phyloP scores from a whole-genome alignment of 768 basidiomycete species.

The Pleurotus salmoneostramineus region DNA sequence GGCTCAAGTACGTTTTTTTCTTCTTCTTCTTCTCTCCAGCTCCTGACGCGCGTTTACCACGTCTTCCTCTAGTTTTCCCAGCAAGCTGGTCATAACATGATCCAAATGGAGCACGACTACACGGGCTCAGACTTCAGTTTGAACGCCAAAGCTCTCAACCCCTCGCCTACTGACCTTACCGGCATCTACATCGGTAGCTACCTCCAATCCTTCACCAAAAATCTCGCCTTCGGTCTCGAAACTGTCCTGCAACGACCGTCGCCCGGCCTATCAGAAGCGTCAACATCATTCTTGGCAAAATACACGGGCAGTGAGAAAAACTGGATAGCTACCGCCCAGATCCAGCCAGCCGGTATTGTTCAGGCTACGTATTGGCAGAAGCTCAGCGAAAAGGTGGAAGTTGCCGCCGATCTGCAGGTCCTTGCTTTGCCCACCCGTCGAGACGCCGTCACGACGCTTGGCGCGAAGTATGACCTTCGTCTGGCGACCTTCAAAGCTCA shows the following conservation, averaged over 20 bases:
- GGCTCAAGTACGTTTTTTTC: constrained; percentile 66
- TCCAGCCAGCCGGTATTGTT: constrained; percentile 78
- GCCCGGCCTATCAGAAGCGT: constrained; percentile 65
- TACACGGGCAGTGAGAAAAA: constrained; percentile 65
- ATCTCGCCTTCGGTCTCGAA: constrained; percentile 86
- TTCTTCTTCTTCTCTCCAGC: not conserved
- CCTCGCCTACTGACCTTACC: constrained; percentile 79
- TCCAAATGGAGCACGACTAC: constrained; percentile 93
- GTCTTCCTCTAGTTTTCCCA: constrained; percentile 56
- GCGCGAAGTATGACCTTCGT: constrained; percentile 95
- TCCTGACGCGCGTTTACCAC: not conserved
- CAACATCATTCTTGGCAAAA: constrained; percentile 78
- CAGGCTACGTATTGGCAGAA: constrained; percentile 98
- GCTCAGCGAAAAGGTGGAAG: constrained; percentile 92
- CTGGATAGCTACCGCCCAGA: constrained; percentile 92
- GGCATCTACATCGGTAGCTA: constrained; percentile 92
- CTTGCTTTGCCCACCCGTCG: constrained; percentile 75
- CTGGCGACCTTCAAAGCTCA: constrained; percentile 94
- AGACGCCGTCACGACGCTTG: constrained; percentile 90
- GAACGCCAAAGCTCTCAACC: constrained; percentile 88
- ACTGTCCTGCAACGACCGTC: constrained; percentile 77
- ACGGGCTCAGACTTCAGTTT: constrained; percentile 83
- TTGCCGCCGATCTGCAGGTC: constrained; percentile 90
- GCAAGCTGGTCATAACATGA: constrained; percentile 80
- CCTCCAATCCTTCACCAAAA: constrained; percentile 90